These are phyloP conservation scores for Gonium pectorale DNA, from an alignment of 139 green algal species.

Conservation along the genomic window DNA sequence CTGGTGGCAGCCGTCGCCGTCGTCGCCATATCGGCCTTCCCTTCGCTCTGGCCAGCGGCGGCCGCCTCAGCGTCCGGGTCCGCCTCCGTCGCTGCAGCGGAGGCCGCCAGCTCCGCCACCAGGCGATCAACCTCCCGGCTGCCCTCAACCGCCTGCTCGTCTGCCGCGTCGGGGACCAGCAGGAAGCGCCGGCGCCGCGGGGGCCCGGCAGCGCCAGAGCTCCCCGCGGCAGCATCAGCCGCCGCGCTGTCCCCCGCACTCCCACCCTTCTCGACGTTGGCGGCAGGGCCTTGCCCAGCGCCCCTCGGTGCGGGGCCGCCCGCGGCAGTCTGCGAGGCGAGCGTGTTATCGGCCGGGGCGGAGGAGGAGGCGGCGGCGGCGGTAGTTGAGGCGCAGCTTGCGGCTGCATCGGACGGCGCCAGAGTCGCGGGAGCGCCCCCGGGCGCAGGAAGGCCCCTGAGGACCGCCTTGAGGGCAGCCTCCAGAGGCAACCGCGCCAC, in stretches of 20 bases:
- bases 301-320: neutral
- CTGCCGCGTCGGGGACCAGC: conserved; percentile 15
- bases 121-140: neutral
- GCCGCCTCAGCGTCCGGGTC: too few relatives aligned
- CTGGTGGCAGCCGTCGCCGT: too few relatives aligned
- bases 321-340: neutral
- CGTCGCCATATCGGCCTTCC: too few relatives aligned
- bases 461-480: conserved; percentile 2
- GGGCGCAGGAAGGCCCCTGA: too few relatives aligned
- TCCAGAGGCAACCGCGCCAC: conserved; percentile 35
- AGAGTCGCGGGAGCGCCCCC: too few relatives aligned
- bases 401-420: too few relatives aligned
- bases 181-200: neutral
- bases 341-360: too few relatives aligned
- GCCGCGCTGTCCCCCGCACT: neutral
- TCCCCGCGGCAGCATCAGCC: neutral
- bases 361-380: too few relatives aligned
- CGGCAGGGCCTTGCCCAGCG: too few relatives aligned
- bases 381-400: too few relatives aligned
- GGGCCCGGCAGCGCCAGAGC: neutral
- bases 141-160: conserved; percentile 25
- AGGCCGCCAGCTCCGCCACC: neutral
- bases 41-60: too few relatives aligned
- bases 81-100: neutral
- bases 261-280: too few relatives aligned